Conservation (phyloP, 129 eudicot species). For the Dittrichia graveolens region DNA sequence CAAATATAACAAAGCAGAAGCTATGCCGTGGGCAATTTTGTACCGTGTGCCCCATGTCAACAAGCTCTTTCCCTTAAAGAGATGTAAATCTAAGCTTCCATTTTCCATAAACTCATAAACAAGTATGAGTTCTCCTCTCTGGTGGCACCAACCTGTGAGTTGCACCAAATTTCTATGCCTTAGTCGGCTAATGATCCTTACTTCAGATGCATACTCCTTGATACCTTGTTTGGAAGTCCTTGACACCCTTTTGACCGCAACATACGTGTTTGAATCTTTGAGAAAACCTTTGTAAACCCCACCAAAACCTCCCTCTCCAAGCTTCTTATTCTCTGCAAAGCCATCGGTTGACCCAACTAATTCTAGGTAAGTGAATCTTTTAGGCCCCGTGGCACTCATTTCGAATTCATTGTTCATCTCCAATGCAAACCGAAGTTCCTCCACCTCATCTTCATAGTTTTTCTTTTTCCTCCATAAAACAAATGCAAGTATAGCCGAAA, state of each 20-base stretch:
- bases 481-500: conserved; percentile 9
- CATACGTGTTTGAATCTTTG: not conserved
- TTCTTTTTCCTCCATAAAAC: conserved; percentile 27
- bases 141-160: conserved; percentile 49
- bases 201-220: conserved; percentile 37
- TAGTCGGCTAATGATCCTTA: conserved; percentile 45
- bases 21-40: conserved; percentile 40
- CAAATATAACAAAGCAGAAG: conserved; percentile 41
- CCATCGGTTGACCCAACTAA: conserved; percentile 35
- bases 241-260: conserved; percentile 7
- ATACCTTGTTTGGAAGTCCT: conserved; percentile 22
- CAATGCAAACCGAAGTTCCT: not conserved
- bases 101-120: conserved; percentile 35
- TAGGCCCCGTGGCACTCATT: conserved; percentile 25
- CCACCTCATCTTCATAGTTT: not conserved
- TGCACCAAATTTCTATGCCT: conserved; percentile 51
- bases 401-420: conserved; percentile 10
- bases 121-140: conserved; percentile 29
- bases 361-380: conserved; percentile 33
- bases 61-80: conserved; percentile 22
- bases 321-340: conserved; percentile 33
- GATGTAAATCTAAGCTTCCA: conserved; percentile 42
- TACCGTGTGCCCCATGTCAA: conserved; percentile 37
- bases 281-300: not conserved
- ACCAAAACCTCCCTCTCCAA: conserved; percentile 43